Percentiles rank a stretch among this genome's conserved stretches.
phyloP scores from a whole-genome alignment of 2,329 filamentous ascomycete genomes.

The Thelonectria discophora region DNA sequence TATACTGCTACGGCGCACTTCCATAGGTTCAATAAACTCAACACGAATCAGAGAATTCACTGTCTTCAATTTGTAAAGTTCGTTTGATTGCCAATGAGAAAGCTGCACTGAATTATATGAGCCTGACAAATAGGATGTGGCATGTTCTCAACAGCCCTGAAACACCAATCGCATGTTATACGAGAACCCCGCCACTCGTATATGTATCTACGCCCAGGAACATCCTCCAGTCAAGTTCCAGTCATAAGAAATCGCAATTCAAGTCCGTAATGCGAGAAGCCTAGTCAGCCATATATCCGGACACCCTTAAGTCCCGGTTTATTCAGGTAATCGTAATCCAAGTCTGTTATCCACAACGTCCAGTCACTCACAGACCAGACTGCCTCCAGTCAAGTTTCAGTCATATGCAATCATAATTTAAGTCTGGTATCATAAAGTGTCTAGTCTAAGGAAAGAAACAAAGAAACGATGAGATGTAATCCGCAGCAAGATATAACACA shows the following conservation, averaged over 20 bases:
- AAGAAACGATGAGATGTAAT: conserved; percentile 1
- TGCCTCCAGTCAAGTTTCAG: too few relatives aligned
- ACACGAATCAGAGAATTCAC: not conserved
- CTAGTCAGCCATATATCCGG: too few relatives aligned
- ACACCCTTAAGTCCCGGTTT: too few relatives aligned
- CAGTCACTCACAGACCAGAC: too few relatives aligned
- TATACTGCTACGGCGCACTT: conserved; percentile 23
- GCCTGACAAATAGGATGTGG: conserved; percentile 20
- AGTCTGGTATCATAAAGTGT: conserved; percentile 35
- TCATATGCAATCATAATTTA: conserved; percentile 18
- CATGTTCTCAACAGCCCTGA: conserved; percentile 30
- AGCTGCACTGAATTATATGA: conserved; percentile 1
- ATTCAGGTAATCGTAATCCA: conserved; percentile 17
- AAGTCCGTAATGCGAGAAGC: too few relatives aligned
- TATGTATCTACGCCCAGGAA: not conserved
- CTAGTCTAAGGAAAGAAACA: conserved; percentile 13
- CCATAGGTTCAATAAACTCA: conserved; percentile 5
- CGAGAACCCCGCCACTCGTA: not conserved
- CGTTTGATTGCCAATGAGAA: not conserved
- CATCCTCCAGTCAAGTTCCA: not conserved
- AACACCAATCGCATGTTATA: conserved; percentile 29
- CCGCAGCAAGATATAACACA: conserved; percentile 8
- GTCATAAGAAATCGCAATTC: conserved; percentile 10
- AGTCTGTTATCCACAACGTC: conserved; percentile 39
- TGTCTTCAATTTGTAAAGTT: not conserved